Conservation (phyloP, 208 protist species). For the Crithidia fasciculata region DNA sequence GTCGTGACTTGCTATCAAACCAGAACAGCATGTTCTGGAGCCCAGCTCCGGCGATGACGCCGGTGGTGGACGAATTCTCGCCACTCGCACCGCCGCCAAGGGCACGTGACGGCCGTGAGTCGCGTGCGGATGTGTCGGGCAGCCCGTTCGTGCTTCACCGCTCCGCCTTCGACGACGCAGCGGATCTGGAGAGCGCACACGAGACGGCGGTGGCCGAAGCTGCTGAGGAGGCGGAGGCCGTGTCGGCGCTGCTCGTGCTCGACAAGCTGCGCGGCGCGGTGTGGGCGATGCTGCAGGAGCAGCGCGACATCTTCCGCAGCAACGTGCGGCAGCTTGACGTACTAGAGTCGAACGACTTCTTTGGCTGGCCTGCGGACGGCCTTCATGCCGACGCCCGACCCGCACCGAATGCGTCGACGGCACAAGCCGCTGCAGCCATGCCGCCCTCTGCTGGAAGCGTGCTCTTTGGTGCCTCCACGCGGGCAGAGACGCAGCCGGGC, state of each 20-base stretch:
- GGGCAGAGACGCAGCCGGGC: not conserved
- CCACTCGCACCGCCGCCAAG: not conserved
- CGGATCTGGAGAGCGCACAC: conserved; percentile 7
- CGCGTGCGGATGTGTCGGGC: not conserved
- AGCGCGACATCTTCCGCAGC: conserved; percentile 25
- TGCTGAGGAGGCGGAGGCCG: conserved; percentile 14
- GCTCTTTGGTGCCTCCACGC: not conserved
- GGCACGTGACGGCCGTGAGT: not conserved
- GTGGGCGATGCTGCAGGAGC: conserved; percentile 36
- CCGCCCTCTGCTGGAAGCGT: conserved; percentile 1
- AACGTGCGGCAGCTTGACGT: conserved; percentile 23
- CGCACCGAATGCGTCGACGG: not conserved
- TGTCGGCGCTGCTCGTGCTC: conserved; percentile 18
- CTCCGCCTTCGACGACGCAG: conserved; percentile 16
- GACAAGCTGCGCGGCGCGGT: conserved; percentile 36
- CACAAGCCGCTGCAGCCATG: not conserved
- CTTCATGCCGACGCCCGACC: not conserved
- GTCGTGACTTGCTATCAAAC: conserved; percentile 9
- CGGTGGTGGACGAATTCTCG: conserved; percentile 14
- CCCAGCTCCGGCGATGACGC: not conserved
- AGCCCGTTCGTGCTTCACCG: not conserved
- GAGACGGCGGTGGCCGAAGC: conserved; percentile 7
- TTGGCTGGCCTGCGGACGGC: conserved; percentile 2
- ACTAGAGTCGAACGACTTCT: conserved; percentile 20
- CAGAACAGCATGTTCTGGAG: conserved; percentile 32